Percentiles rank a stretch among this genome's conserved stretches.
Conservation (phyloP, 1,284 basidiomycete genomes). For the Anthracocystis walkeri region DNA sequence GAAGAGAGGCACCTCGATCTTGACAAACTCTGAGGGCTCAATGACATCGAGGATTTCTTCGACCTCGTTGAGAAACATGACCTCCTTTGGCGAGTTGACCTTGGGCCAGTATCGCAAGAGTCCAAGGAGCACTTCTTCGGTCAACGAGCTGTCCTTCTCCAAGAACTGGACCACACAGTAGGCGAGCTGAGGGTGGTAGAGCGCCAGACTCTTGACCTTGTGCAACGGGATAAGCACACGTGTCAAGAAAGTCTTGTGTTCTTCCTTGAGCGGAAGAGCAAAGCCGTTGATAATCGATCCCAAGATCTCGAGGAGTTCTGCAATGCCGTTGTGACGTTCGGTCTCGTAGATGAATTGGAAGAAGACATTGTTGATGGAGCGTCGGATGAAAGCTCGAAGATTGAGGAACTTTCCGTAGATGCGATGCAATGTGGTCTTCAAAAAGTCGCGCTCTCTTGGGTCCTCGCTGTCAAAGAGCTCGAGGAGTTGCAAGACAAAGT, state of each 20-base stretch:
- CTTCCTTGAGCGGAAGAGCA: constrained; percentile 96
- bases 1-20: constrained; percentile 94
- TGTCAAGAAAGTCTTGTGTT: constrained; percentile 98
- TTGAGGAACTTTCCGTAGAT: constrained; percentile 99
- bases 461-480: constrained; percentile 99
- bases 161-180: constrained; percentile 99
- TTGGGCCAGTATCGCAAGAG: constrained; percentile 98
- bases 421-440: constrained; percentile 98
- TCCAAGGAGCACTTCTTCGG: constrained; percentile 95
- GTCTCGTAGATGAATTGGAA: constrained; percentile 99
- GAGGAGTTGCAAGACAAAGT: constrained; percentile 91
- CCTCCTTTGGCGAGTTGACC: constrained; percentile 99
- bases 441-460: constrained; percentile 97
- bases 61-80: constrained; percentile 99
- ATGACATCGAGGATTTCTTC: constrained; percentile 99
- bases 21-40: constrained; percentile 94
- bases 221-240: constrained; percentile 96
- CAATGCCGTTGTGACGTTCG: constrained; percentile 98
- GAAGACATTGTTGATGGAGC: constrained; percentile 99
- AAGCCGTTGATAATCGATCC: constrained; percentile 99
- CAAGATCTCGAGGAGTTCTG: constrained; percentile 96
- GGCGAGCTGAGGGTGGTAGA: constrained; percentile 97
- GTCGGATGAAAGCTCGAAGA: constrained; percentile 95
- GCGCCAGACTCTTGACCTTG: constrained; percentile 94
- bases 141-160: constrained; percentile 92